Evolutionary conservation across 768 basidiomycete species (phyloP).

Genomic region (Mycena capillaripes): DNA sequence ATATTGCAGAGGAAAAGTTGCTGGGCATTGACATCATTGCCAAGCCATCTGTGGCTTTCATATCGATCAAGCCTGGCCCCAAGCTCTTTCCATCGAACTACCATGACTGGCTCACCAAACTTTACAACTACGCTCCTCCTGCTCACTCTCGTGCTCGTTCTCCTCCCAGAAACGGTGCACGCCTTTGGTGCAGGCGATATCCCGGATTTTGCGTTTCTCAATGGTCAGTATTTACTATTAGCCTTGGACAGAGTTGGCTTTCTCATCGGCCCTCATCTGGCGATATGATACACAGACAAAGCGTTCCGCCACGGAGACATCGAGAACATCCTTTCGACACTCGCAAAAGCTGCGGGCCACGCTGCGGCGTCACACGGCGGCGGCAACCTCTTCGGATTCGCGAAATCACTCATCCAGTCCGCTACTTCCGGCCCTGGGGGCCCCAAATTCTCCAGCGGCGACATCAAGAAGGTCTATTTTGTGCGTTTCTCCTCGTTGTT

Average conservation of each 20-base stretch:
- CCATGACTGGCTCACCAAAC: constrained; percentile 32
- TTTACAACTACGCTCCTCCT: constrained; percentile 51
- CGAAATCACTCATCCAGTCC: constrained; percentile 58
- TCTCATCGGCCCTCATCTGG: constrained; percentile 10
- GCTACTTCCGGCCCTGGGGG: constrained; percentile 56
- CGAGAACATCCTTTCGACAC: constrained; percentile 73
- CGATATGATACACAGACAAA: constrained; percentile 60
- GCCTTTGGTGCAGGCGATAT: constrained; percentile 80
- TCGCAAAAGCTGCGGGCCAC: constrained; percentile 68
- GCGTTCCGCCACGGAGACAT: constrained; percentile 86
- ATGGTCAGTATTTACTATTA: constrained; percentile 66
- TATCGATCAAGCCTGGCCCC: constrained; percentile 5
- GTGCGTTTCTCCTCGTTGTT: constrained; percentile 47
- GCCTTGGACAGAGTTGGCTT: not conserved
- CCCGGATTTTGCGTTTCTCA: constrained; percentile 77
- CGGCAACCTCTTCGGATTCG: constrained; percentile 65
- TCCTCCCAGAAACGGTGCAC: constrained; percentile 56
- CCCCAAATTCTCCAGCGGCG: constrained; percentile 72
- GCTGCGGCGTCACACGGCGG: constrained; percentile 49
- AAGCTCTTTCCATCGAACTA: constrained; percentile 13
- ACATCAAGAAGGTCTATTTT: constrained; percentile 79
- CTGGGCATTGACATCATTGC: constrained; percentile 29
- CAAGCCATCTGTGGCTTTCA: constrained; percentile 31
- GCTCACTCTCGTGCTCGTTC: constrained; percentile 54
- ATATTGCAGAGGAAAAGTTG: too few species aligned